Base-by-base conservation (phyloP, 2,329 filamentous ascomycete genomes). In the Verticillium nonalfalfae region DNA sequence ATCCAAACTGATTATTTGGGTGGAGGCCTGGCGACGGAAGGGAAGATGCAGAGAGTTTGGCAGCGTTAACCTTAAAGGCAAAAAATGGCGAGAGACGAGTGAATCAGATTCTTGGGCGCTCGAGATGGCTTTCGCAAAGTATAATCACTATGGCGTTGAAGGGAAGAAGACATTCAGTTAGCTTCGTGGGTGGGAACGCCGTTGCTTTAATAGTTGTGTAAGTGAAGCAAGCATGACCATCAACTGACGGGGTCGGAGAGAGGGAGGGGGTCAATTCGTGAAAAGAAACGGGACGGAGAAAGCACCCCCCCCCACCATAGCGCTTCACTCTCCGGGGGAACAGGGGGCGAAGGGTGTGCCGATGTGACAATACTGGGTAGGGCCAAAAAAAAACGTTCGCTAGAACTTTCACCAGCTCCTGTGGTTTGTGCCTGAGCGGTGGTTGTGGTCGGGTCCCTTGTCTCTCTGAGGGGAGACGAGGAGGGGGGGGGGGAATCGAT, bases 261-360 rank as follows among this genome's bases (percentile, higher is more conserved):
- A n/a, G 45, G n/a, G 40, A 50, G 60, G 59, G 59, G 56, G 54
- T 59, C 55, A 59, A 64, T 64, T 50, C 45, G 45, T n/a, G 45
- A 50, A 50, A 50, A 50, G 45, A 26, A 50, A 50, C 11, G 45
- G 45, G 45, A 21, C 45, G 45, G 62, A 56, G 55, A 56, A 56
- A 56, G 54, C 55, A 18, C n/a, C 9, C 45, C 7, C n/a, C n/a
- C n/a, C n/a, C n/a, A n/a, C n/a, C n/a, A n/a, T n/a, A 26, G n/a
- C 45, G 45, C 45, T 18, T n/a, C 18, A 10, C 45, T 50, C 45
- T 21, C 40, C 45, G n/a, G 55, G 55, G 55, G 35, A 38, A 35
- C 58, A 50, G 55, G 59, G 45, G 52, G 58, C 57, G 52, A 39
- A 64, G 60, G 62, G 62, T 62, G 62, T 62, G 34, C 55, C 50